Evolutionary conservation across 495 filamentous ascomycete species (phyloP).

Genomic region (Oidiodendron maius): DNA sequence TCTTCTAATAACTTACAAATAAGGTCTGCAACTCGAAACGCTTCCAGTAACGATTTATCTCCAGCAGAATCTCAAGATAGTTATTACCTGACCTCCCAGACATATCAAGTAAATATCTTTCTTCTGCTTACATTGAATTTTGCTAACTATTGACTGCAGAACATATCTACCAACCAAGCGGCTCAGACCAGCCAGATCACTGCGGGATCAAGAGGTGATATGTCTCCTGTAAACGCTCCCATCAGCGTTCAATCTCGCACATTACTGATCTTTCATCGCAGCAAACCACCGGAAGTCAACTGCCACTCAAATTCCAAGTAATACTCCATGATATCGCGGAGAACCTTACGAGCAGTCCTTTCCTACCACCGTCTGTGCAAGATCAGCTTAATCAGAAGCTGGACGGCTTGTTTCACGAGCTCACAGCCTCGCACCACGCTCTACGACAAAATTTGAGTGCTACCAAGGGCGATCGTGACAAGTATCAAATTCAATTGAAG

Average conservation of each 20-base stretch:
- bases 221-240: neutral
- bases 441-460: slow-evolving; percentile 8
- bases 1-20: no score
- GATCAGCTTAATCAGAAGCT: slow-evolving; percentile 4
- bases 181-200: no score
- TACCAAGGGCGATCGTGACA: neutral
- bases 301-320: slow-evolving; percentile 1
- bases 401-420: slow-evolving; percentile 9
- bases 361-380: slow-evolving; percentile 1
- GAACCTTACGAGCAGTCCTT: neutral
- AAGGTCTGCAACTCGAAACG: no score
- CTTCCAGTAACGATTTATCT: no score
- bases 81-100: no score
- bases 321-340: neutral
- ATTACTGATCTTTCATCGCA: slow-evolving; percentile 27
- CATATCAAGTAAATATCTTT: no score
- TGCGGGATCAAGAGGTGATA: neutral
- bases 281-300: slow-evolving; percentile 22
- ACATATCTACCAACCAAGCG: no score
- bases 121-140: no score
- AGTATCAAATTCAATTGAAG: neutral
- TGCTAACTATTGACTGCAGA: no score
- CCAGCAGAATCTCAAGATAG: no score
- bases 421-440: slow-evolving; percentile 5
- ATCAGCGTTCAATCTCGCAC: neutral